Base-by-base conservation (phyloP, 805 yeast species). In the Yamadazyma akitaensis region DNA sequence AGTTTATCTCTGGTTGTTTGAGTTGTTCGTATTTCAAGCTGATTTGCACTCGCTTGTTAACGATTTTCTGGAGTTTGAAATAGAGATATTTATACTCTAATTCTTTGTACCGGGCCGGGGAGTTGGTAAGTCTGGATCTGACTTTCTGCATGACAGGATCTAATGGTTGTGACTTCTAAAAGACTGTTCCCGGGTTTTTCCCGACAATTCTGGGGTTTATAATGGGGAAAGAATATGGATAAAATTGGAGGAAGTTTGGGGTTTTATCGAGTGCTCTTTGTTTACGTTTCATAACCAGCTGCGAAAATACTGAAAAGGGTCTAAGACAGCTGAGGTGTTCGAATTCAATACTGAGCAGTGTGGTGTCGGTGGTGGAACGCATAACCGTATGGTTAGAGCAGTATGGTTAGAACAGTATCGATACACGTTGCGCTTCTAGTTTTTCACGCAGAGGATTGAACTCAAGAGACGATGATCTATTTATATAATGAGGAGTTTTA, bases 11-110 rank as follows among this genome's bases (percentile, higher is more conserved):
- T 1, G 82, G 82, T 2, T 77, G 61, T 45, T 71, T 70, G 44
- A 77, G 57, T 57, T 77, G 82, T 48, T 78, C 81, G 49, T 75
- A 75, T 47, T 72, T 75, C 51, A 79, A 62, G 45, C 76, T 67
- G 24, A 76, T 57, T 35, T 64, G 71, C 14, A 79, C 75, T 40
- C 67, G 60, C 30, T 62, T 65, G 50, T 67, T 70, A 14, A 79
- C 58, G 11, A 72, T 60, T 40, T 68, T 75, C 51, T 77, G 76
- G 42, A 74, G 58, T 38, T 64, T 63, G 51, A 68, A 69, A 50
- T 70, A 70, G 9, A 70, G 55, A 41, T 64, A 62, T 48, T 68
- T 68, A 58, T 70, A 70, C 53, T 70, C 74, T 10, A 65, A 52
- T 41, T 60, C 56, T 17, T 48, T 52, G 24, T 21, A 18, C 33